Percentiles rank a stretch among this genome's conserved stretches.
phyloP scores from a whole-genome alignment of 495 filamentous ascomycete genomes.

The Annulohypoxylon nitens region DNA sequence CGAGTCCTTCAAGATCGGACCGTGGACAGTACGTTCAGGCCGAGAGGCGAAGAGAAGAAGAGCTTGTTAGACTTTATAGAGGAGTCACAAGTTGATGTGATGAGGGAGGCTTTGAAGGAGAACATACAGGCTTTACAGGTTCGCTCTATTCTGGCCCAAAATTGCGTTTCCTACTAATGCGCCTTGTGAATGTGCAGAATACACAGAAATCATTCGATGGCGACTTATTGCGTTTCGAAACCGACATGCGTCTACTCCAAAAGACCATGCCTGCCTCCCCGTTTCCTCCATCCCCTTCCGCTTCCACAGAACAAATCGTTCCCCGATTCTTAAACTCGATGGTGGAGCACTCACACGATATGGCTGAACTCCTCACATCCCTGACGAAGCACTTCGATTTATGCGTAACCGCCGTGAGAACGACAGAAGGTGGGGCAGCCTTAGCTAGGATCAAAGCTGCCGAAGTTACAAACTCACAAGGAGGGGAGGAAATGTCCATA shows the following conservation, averaged over 20 bases:
- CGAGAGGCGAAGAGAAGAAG: conserved; percentile 73
- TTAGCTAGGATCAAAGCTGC: conserved; percentile 69
- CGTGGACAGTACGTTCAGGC: conserved; percentile 81
- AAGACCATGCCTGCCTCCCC: conserved; percentile 54
- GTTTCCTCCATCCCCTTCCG: conserved; percentile 52
- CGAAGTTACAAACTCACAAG: conserved; percentile 68
- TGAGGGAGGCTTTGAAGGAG: conserved; percentile 73
- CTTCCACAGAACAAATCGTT: conserved; percentile 65
- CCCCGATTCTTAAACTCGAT: conserved; percentile 77
- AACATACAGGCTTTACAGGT: conserved; percentile 71
- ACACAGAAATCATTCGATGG: conserved; percentile 71
- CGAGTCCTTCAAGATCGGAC: conserved; percentile 74
- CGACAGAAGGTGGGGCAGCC: conserved; percentile 91
- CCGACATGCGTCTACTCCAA: conserved; percentile 66
- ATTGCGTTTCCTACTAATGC: conserved; percentile 21
- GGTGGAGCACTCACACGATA: conserved; percentile 82
- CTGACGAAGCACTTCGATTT: conserved; percentile 94
- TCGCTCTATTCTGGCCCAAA: not conserved
- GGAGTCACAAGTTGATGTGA: conserved; percentile 77
- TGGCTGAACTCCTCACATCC: conserved; percentile 84
- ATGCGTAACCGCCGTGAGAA: conserved; percentile 90
- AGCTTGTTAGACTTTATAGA: conserved; percentile 93
- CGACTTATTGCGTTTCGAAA: conserved; percentile 73
- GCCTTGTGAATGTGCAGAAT: conserved; percentile 53
- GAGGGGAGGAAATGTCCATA: conserved; percentile 71